phyloP scores from a whole-genome alignment of 371 early-diverging fungal species.

The Saksenaea vasiformis region DNA sequence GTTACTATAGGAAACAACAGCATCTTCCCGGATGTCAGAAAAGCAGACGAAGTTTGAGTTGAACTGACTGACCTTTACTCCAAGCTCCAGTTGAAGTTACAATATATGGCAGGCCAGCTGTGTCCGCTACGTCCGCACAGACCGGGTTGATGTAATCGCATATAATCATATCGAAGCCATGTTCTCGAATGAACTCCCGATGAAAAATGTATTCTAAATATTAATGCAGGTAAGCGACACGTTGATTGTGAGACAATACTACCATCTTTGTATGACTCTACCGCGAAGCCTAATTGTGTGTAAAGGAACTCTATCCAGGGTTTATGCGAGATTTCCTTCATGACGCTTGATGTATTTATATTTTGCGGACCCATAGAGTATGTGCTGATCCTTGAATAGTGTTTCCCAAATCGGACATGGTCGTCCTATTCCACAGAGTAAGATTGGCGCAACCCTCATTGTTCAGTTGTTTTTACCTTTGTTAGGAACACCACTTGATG shows the following conservation, averaged over 20 bases:
- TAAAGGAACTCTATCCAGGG: too few relatives aligned
- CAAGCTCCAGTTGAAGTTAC: background rate
- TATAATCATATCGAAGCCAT: background rate
- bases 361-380: background rate
- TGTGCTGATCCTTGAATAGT: background rate
- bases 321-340: too few relatives aligned
- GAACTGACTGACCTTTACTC: too few relatives aligned
- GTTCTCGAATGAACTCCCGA: background rate
- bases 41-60: background rate
- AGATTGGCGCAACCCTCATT: background rate
- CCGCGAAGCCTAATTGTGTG: too few relatives aligned
- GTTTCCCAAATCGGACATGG: background rate
- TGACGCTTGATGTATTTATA: background rate
- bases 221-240: background rate
- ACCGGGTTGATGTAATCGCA: background rate
- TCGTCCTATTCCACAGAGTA: background rate
- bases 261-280: too few relatives aligned
- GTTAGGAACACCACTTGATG: conserved; percentile 11
- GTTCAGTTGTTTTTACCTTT: conserved; percentile 7
- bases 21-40: conserved; percentile 9
- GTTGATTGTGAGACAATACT: too few relatives aligned
- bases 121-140: background rate
- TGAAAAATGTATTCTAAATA: background rate
- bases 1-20: conserved; percentile 27
- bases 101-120: background rate